phyloP scores from a whole-genome alignment of 2,329 filamentous ascomycete genomes.

The Apiospora sp. region DNA sequence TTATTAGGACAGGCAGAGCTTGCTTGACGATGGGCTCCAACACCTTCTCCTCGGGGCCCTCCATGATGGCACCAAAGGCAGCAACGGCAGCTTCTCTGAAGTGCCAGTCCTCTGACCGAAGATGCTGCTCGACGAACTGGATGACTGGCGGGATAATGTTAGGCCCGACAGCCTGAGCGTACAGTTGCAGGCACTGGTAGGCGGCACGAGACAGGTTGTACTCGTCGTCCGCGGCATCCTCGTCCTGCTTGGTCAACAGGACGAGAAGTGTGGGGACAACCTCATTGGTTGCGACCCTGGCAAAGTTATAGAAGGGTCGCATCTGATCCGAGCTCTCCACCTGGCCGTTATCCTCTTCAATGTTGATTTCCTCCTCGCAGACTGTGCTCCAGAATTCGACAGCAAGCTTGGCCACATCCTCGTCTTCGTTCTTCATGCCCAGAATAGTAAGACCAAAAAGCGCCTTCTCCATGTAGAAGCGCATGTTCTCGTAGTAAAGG shows the following conservation, averaged over 20 bases:
- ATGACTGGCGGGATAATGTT: constrained; percentile 88
- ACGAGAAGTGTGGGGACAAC: constrained; percentile 91
- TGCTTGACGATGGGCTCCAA: constrained; percentile 96
- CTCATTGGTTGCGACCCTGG: constrained; percentile 88
- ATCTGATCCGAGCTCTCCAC: constrained; percentile 83
- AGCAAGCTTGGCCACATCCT: constrained; percentile 96
- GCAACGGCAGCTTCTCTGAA: constrained; percentile 94
- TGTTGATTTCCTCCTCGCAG: constrained; percentile 96
- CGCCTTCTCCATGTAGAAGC: constrained; percentile 99
- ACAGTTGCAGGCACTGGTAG: constrained; percentile 96
- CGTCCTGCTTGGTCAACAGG: constrained; percentile 94
- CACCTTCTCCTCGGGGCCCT: constrained; percentile 92
- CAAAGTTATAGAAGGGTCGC: constrained; percentile 95
- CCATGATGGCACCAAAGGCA: constrained; percentile 98
- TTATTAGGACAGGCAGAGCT: constrained; percentile 88
- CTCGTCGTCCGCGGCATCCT: constrained; percentile 95
- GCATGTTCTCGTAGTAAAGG: constrained; percentile 99
- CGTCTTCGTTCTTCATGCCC: constrained; percentile 97
- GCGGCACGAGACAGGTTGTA: constrained; percentile 96
- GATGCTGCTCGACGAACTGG: constrained; percentile 88
- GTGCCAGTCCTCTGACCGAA: constrained; percentile 93
- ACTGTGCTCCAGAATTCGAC: constrained; percentile 99
- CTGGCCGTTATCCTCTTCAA: constrained; percentile 94
- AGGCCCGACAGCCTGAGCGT: constrained; percentile 87
- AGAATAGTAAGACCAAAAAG: constrained; percentile 96